These are phyloP conservation scores for Glarea lozoyensis DNA, from an alignment of 495 filamentous ascomycete species.

Conservation along the genomic window DNA sequence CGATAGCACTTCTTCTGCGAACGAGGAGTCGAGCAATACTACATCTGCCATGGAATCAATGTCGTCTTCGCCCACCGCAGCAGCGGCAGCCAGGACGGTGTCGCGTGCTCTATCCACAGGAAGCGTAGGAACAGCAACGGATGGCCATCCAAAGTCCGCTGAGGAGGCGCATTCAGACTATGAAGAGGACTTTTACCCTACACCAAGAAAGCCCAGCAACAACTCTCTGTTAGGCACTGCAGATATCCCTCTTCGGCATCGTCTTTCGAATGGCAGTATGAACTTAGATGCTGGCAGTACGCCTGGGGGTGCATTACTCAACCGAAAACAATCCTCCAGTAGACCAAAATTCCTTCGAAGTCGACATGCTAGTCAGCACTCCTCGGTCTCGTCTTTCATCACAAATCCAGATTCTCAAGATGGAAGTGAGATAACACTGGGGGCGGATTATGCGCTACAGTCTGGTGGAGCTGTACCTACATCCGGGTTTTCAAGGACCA, in stretches of 20 bases:
- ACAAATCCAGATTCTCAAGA: slow-evolving; percentile 46
- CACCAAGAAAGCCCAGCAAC: slow-evolving; percentile 28
- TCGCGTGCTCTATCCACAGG: slow-evolving; percentile 41
- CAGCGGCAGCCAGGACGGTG: slow-evolving; percentile 48
- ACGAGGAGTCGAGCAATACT: slow-evolving; percentile 32
- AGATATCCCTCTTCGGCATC: slow-evolving; percentile 29
- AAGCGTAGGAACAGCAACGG: slow-evolving; percentile 22
- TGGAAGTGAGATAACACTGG: slow-evolving; percentile 61
- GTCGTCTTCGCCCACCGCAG: slow-evolving; percentile 58
- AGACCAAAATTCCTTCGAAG: slow-evolving; percentile 66
- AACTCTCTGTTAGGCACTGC: slow-evolving; percentile 18
- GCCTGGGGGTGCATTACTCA: slow-evolving; percentile 23
- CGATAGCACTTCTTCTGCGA: slow-evolving; percentile 11
- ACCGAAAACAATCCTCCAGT: slow-evolving; percentile 25
- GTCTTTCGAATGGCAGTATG: slow-evolving; percentile 23
- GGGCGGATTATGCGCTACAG: slow-evolving; percentile 80
- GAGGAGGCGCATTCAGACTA: slow-evolving; percentile 19
- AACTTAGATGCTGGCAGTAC: slow-evolving; percentile 20
- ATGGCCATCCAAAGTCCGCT: slow-evolving; percentile 1
- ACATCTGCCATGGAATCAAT: slow-evolving; percentile 52
- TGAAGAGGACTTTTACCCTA: slow-evolving; percentile 23
- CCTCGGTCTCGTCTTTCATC: slow-evolving; percentile 66
- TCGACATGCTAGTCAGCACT: slow-evolving; percentile 67
- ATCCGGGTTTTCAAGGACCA: slow-evolving; percentile 39
- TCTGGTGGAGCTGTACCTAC: slow-evolving; percentile 68